These are phyloP conservation scores for Talaromyces sp. DNA, from an alignment of 2,329 filamentous ascomycete genomes.

Conservation along the genomic window DNA sequence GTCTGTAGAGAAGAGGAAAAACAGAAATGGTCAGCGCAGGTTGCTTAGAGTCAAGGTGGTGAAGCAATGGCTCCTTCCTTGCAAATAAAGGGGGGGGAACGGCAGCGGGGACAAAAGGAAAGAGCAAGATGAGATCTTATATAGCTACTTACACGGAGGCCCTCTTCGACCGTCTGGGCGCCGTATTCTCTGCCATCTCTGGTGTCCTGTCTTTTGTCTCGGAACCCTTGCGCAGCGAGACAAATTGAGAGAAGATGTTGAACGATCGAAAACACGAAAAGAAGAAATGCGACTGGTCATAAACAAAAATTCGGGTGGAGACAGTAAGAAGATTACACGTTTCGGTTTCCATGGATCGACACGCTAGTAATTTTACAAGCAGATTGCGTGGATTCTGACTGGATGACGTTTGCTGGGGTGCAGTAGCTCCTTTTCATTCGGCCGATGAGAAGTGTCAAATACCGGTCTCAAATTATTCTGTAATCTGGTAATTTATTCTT, in stretches of 20 bases:
- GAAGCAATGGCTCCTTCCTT: neutral
- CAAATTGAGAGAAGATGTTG: neutral
- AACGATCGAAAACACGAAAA: neutral
- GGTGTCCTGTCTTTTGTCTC: neutral
- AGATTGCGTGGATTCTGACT: neutral
- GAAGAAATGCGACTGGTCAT: neutral
- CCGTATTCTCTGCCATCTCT: slow-evolving; percentile 46
- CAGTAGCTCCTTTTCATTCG: neutral
- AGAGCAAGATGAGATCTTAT: neutral
- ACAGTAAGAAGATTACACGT: neutral
- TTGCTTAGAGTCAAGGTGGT: neutral
- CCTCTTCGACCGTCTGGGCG: slow-evolving; percentile 53
- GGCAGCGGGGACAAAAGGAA: slow-evolving; percentile 21
- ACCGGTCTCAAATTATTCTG: neutral
- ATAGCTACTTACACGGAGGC: slow-evolving; percentile 49
- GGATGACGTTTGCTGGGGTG: neutral
- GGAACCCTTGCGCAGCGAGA: slow-evolving; percentile 15
- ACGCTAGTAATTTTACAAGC: neutral
- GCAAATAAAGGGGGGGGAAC: slow-evolving; percentile 5
- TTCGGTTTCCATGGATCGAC: neutral
- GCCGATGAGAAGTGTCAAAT: neutral
- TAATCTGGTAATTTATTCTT: neutral
- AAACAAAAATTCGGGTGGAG: slow-evolving; percentile 8
- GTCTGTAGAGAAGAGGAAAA: slow-evolving; percentile 39
- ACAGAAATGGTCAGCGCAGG: neutral